Conservation (phyloP, 2,329 filamentous ascomycete species). For the Colletotrichum costaricense region DNA sequence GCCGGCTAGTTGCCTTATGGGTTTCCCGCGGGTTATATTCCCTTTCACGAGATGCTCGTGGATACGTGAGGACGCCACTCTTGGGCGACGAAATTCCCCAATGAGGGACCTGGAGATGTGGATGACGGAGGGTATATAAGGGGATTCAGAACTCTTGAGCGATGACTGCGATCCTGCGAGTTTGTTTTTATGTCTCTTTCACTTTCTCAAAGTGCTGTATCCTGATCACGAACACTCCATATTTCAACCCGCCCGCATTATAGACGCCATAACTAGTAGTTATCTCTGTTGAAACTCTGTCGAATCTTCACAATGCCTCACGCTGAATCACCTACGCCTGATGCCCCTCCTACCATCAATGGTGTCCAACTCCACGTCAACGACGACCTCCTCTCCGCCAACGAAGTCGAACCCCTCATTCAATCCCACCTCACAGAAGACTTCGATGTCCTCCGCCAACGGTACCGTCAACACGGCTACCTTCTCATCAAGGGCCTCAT, state of each 20-base stretch:
- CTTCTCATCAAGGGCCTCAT: slow-evolving; percentile 33
- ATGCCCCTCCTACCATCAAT: slow-evolving; percentile 8
- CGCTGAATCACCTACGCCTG: background rate
- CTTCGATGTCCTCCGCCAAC: slow-evolving; percentile 23
- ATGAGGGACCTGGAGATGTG: background rate
- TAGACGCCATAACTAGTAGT: no score
- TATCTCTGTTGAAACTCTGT: no score
- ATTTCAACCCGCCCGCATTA: background rate
- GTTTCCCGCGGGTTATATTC: slow-evolving; percentile 21
- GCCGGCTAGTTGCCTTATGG: background rate
- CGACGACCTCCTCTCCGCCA: slow-evolving; percentile 52
- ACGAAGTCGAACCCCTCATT: slow-evolving; percentile 54
- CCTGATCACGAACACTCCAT: background rate
- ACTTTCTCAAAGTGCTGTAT: background rate
- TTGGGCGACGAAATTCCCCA: background rate
- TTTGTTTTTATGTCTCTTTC: background rate
- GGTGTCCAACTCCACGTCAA: slow-evolving; percentile 42
- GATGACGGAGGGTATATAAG: background rate
- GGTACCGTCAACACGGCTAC: slow-evolving; percentile 29
- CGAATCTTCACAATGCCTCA: slow-evolving; percentile 5
- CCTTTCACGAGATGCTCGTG: slow-evolving; percentile 7
- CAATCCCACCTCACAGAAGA: slow-evolving; percentile 50
- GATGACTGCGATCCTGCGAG: no score
- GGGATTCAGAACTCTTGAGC: background rate
- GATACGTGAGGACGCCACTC: background rate